phyloP scores from a whole-genome alignment of 768 basidiomycete genomes.

The Rubroboletus satanas region DNA sequence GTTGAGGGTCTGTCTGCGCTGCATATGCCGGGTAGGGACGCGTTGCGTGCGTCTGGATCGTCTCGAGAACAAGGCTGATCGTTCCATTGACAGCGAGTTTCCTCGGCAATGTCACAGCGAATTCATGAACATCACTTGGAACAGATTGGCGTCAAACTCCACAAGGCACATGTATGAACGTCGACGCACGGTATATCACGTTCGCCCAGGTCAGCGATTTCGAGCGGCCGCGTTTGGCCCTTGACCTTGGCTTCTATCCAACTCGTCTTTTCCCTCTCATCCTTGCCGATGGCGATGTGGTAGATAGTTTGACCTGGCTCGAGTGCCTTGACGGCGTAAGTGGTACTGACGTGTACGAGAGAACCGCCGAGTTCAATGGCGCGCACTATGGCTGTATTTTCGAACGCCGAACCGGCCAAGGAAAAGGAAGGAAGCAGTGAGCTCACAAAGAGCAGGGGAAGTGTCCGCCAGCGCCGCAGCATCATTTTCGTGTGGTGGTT shows the following conservation, averaged over 20 bases:
- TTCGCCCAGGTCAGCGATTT: conserved; percentile 45
- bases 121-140: conserved; percentile 42
- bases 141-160: conserved; percentile 25
- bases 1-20: conserved; percentile 72
- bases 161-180: conserved; percentile 1
- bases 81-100: conserved; percentile 56
- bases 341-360: conserved; percentile 83
- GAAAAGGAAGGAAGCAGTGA: conserved; percentile 40
- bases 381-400: conserved; percentile 87
- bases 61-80: conserved; percentile 73
- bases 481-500: conserved; percentile 37
- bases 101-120: conserved; percentile 63
- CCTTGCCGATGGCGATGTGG: conserved; percentile 59
- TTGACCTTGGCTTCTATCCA: conserved; percentile 82
- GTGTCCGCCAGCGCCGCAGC: conserved; percentile 43
- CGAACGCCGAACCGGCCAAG: conserved; percentile 55
- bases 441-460: conserved; percentile 42
- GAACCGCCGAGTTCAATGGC: conserved; percentile 88
- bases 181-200: conserved; percentile 50
- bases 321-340: conserved; percentile 77
- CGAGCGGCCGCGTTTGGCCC: conserved; percentile 54
- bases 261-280: conserved; percentile 64
- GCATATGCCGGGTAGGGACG: conserved; percentile 72
- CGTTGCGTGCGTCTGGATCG: conserved; percentile 74
- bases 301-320: conserved; percentile 59